Percentiles rank a stretch among this genome's conserved stretches.
phyloP scores from a whole-genome alignment of 2,329 filamentous ascomycete genomes.

The Magnaporthales sp. region DNA sequence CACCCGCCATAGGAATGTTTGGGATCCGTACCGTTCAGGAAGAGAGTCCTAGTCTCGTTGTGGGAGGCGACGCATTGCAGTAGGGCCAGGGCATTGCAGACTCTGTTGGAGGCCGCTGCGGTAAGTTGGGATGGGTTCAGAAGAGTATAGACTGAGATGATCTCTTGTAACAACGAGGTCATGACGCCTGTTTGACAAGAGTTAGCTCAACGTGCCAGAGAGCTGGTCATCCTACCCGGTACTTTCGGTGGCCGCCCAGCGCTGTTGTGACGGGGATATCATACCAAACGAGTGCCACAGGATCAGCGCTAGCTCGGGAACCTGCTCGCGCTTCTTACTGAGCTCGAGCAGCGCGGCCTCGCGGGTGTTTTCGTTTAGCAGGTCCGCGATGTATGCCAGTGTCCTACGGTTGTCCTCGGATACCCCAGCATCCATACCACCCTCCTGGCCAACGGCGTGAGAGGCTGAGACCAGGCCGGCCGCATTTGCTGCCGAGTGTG shows the following conservation, averaged over 20 bases:
- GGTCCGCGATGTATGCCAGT: constrained; percentile 85
- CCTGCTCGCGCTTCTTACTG: constrained; percentile 97
- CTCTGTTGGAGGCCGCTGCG: constrained; percentile 91
- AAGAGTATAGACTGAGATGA: constrained; percentile 96
- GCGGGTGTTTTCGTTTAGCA: constrained; percentile 77
- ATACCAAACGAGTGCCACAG: constrained; percentile 97
- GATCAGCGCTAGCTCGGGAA: constrained; percentile 90
- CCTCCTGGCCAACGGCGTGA: constrained; percentile 39
- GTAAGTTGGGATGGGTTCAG: constrained; percentile 96
- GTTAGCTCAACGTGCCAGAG: background rate
- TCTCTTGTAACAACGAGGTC: constrained; percentile 95
- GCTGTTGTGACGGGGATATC: constrained; percentile 18
- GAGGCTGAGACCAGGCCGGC: constrained; percentile 28
- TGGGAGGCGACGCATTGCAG: constrained; percentile 96
- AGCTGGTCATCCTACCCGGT: background rate
- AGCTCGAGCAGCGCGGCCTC: constrained; percentile 90
- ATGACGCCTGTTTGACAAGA: constrained; percentile 64
- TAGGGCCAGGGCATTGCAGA: constrained; percentile 93
- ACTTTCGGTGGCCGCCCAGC: background rate
- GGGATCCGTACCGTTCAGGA: constrained; percentile 71
- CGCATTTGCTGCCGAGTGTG: constrained; percentile 46
- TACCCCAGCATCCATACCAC: constrained; percentile 53
- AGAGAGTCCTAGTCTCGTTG: constrained; percentile 89
- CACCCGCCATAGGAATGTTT: background rate
- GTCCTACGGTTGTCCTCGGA: constrained; percentile 89